Evolutionary conservation across 2,329 filamentous ascomycete genomes (phyloP).

Genomic region (Furcasterigmium sp.): DNA sequence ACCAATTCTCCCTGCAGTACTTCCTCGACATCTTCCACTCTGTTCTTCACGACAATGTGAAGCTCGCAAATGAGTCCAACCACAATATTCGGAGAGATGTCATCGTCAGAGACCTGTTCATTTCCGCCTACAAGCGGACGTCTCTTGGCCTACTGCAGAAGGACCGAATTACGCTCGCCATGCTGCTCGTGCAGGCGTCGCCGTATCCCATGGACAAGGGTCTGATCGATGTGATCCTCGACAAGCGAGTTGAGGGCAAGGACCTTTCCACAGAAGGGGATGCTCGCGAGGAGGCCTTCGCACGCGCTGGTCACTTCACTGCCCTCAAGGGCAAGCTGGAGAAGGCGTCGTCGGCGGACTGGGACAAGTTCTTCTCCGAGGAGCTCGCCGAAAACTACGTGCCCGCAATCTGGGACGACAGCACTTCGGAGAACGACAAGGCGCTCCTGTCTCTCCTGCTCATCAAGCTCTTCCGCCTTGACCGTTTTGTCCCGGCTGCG

Average conservation of each 20-base stretch:
- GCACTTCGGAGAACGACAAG: slow-evolving; percentile 62
- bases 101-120: slow-evolving; percentile 87
- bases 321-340: slow-evolving; percentile 70
- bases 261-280: slow-evolving; percentile 70
- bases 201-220: slow-evolving; percentile 92
- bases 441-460: slow-evolving; percentile 79
- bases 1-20: slow-evolving; percentile 97
- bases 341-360: slow-evolving; percentile 55
- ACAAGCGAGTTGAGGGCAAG: slow-evolving; percentile 66
- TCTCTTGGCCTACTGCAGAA: slow-evolving; percentile 88
- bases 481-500: slow-evolving; percentile 87
- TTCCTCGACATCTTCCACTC: slow-evolving; percentile 97
- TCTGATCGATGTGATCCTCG: slow-evolving; percentile 81
- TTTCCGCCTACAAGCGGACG: slow-evolving; percentile 89
- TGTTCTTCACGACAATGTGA: slow-evolving; percentile 77
- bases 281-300: slow-evolving; percentile 63
- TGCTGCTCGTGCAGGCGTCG: slow-evolving; percentile 92
- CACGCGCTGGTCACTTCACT: slow-evolving; percentile 61
- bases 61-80: slow-evolving; percentile 64
- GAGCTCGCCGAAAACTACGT: slow-evolving; percentile 83
- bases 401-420: slow-evolving; percentile 68
- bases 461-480: slow-evolving; percentile 90
- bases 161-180: slow-evolving; percentile 88
- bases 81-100: slow-evolving; percentile 78
- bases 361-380: slow-evolving; percentile 78